Conservation (phyloP, 805 yeast species). For the Kuraishia piskuri region DNA sequence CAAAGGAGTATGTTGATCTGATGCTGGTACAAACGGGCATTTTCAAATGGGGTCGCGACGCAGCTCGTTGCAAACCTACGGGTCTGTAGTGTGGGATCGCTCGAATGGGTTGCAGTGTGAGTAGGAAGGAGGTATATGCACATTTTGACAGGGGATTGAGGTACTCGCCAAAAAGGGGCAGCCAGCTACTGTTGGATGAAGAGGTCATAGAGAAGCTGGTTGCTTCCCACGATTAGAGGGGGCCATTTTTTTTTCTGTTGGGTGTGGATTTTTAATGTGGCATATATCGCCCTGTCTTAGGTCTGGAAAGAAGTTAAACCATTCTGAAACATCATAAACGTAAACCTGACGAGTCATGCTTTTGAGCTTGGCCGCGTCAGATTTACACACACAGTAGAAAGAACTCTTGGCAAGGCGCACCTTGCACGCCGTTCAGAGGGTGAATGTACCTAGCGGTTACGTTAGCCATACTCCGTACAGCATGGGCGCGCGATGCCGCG, state of each 20-base stretch:
- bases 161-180: background rate
- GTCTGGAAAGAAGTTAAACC: too few species aligned
- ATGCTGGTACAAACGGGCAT: background rate
- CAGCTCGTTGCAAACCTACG: background rate
- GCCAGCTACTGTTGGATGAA: background rate
- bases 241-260: too few species aligned
- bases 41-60: background rate
- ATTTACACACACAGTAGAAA: too few species aligned
- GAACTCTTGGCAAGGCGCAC: too few species aligned
- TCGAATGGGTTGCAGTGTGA: background rate
- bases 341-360: too few species aligned
- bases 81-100: background rate
- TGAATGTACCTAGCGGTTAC: background rate
- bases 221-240: too few species aligned
- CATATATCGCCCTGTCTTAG: too few species aligned
- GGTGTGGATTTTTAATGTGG: too few species aligned
- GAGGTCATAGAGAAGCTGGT: background rate
- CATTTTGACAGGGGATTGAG: background rate
- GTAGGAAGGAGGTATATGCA: background rate
- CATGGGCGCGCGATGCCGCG: background rate
- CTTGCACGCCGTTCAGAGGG: too few species aligned
- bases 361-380: too few species aligned
- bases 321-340: too few species aligned
- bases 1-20: background rate
- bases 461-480: background rate